These are phyloP conservation scores for Mortierella hygrophila DNA, from an alignment of 192 early-diverging fungal species.

Conservation along the genomic window DNA sequence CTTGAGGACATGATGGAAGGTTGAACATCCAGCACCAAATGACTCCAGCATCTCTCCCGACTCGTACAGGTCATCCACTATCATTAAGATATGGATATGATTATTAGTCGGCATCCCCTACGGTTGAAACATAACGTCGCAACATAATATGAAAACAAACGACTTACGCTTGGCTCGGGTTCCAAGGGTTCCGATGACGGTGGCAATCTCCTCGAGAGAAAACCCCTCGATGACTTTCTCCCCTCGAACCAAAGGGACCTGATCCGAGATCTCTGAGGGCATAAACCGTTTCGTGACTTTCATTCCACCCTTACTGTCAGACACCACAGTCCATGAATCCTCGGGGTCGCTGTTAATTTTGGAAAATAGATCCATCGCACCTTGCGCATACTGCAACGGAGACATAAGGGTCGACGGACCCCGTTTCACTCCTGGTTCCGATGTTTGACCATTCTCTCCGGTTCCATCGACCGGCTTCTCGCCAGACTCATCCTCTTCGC, in stretches of 20 bases:
- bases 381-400: conserved; percentile 38
- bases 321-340: conserved; percentile 58
- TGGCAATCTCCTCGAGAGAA: conserved; percentile 64
- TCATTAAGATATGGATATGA: not conserved
- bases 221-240: conserved; percentile 67
- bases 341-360: conserved; percentile 57
- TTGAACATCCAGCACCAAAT: conserved; percentile 57
- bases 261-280: conserved; percentile 55
- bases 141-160: not conserved
- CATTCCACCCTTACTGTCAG: conserved; percentile 58
- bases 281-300: conserved; percentile 59
- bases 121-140: too few species aligned
- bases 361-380: conserved; percentile 39
- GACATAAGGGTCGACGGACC: not conserved
- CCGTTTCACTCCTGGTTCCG: not conserved
- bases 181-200: conserved; percentile 58
- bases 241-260: conserved; percentile 59
- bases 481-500: conserved; percentile 7
- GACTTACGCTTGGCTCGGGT: conserved; percentile 49
- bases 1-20: conserved; percentile 57
- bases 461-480: not conserved
- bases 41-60: conserved; percentile 48
- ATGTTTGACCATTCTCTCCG: not conserved
- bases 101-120: not conserved
- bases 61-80: conserved; percentile 57